Conservation (phyloP, 208 protist species). For the Crithidia fasciculata region DNA sequence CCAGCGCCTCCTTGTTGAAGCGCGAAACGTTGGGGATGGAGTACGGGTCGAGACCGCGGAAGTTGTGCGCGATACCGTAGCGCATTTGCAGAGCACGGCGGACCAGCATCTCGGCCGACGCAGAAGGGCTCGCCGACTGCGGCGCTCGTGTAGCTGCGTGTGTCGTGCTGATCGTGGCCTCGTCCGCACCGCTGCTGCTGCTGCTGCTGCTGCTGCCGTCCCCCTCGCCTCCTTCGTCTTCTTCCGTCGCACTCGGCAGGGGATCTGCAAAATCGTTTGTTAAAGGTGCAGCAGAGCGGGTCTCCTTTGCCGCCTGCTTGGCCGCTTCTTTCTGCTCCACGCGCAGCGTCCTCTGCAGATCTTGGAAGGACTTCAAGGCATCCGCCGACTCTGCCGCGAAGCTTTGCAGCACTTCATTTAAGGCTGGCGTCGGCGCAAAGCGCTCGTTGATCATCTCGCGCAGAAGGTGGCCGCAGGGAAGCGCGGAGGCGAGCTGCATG, state of each 20-base stretch:
- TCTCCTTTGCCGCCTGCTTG: too few species aligned
- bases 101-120: slow-evolving; percentile 25
- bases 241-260: not conserved
- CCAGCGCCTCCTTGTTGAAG: slow-evolving; percentile 34
- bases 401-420: slow-evolving; percentile 32
- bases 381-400: slow-evolving; percentile 13
- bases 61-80: slow-evolving; percentile 24
- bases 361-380: slow-evolving; percentile 11
- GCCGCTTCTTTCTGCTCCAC: too few species aligned
- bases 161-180: too few species aligned
- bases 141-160: not conserved
- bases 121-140: not conserved
- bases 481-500: slow-evolving; percentile 56
- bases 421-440: slow-evolving; percentile 33
- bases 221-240: not conserved
- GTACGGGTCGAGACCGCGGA: slow-evolving; percentile 58
- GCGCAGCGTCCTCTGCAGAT: slow-evolving; percentile 12
- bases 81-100: slow-evolving; percentile 43
- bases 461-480: slow-evolving; percentile 73
- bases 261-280: too few species aligned
- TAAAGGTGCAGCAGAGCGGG: too few species aligned
- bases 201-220: too few species aligned
- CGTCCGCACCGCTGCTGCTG: too few species aligned
- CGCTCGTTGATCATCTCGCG: slow-evolving; percentile 24
- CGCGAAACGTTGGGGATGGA: slow-evolving; percentile 67